Percentiles rank a stretch among this genome's conserved stretches.
These are phyloP conservation scores for Aegle marmelos DNA, from an alignment of 345 rosid species.

Conservation along the genomic window DNA sequence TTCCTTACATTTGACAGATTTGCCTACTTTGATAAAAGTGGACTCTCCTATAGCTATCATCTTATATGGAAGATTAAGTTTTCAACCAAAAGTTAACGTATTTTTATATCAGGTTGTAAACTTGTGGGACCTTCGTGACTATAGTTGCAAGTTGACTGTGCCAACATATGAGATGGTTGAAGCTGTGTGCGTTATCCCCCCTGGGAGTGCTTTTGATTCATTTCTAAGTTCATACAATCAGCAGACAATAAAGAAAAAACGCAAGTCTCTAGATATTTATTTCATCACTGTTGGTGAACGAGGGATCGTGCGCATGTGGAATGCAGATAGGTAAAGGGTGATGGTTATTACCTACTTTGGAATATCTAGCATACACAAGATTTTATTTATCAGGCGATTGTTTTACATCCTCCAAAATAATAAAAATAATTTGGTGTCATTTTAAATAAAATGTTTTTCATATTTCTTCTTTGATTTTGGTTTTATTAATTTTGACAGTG, in stretches of 20 bases:
- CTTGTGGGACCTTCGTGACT: slow-evolving; percentile 85
- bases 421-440: neutral
- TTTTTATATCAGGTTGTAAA: slow-evolving; percentile 70
- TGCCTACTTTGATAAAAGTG: slow-evolving; percentile 1
- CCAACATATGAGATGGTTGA: slow-evolving; percentile 85
- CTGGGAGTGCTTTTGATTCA: slow-evolving; percentile 53
- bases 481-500: slow-evolving; percentile 53
- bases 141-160: slow-evolving; percentile 67
- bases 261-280: slow-evolving; percentile 36
- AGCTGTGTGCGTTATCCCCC: slow-evolving; percentile 53
- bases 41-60: neutral
- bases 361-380: neutral
- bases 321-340: slow-evolving; percentile 64
- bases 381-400: neutral
- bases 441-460: slow-evolving; percentile 5
- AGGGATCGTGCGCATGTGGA: slow-evolving; percentile 82
- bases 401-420: neutral
- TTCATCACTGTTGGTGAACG: slow-evolving; percentile 89
- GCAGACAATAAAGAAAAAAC: slow-evolving; percentile 39
- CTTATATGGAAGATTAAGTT: slow-evolving; percentile 1
- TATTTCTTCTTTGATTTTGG: slow-evolving; percentile 6
- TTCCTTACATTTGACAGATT: neutral
- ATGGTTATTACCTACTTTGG: neutral
- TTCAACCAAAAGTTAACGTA: neutral
- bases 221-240: slow-evolving; percentile 39